These are phyloP conservation scores for Funneliformis geosporum DNA, from an alignment of 192 early-diverging fungal genomes.

Conservation along the genomic window DNA sequence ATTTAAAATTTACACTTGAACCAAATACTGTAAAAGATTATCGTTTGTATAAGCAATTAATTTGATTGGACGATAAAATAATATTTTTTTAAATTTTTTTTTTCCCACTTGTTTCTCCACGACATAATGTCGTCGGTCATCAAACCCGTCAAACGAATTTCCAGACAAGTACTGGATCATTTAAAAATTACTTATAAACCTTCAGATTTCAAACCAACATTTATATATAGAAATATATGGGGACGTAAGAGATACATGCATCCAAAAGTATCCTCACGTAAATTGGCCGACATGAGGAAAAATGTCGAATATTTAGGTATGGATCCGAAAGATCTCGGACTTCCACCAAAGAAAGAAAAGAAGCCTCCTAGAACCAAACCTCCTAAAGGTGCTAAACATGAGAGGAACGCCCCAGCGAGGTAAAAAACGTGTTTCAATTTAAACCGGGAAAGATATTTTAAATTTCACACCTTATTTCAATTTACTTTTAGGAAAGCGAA, in stretches of 20 bases:
- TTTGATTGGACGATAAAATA: too few relatives aligned
- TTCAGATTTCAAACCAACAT: constrained; percentile 41
- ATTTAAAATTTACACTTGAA: too few relatives aligned
- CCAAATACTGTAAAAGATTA: too few relatives aligned
- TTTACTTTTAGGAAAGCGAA: constrained; percentile 38
- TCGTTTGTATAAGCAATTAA: too few relatives aligned
- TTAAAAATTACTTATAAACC: constrained; percentile 26
- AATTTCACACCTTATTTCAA: constrained; percentile 2
- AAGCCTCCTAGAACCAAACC: constrained; percentile 44
- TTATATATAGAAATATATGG: constrained; percentile 40
- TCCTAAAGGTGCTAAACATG: constrained; percentile 45
- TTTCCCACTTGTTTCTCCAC: too few relatives aligned
- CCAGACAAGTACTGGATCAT: background rate
- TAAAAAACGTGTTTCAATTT: background rate
- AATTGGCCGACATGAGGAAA: constrained; percentile 65
- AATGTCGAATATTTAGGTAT: constrained; percentile 51
- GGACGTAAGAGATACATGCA: constrained; percentile 46
- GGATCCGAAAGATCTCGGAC: constrained; percentile 54
- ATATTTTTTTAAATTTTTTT: background rate
- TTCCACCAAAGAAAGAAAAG: constrained; percentile 39
- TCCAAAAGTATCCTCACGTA: constrained; percentile 50
- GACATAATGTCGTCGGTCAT: background rate
- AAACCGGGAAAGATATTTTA: background rate
- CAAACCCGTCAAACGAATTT: background rate
- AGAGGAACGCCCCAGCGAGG: constrained; percentile 42